Evolutionary conservation across 768 basidiomycete species (phyloP), one percentile per base, ranked within the genome.

Genomic region (Rhodotorula toruloides): DNA sequence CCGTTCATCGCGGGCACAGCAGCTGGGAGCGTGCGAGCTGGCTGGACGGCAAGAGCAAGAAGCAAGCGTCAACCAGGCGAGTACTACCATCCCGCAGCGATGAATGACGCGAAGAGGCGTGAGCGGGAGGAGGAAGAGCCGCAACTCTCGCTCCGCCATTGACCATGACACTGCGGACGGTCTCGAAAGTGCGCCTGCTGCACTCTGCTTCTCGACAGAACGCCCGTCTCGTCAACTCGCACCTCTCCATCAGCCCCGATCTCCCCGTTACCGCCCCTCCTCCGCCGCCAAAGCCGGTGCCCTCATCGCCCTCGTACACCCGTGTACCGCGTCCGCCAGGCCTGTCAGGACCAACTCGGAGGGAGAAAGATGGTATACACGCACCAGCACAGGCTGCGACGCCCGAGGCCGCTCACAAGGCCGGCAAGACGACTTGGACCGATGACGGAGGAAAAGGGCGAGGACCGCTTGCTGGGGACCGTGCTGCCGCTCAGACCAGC

Each of bases 151-250:
- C 29, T 31, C 47, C 29, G 13, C 10, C 32, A 52, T 22, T 22
- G 19, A n/a, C 34, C 34, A 54, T 54, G n/a, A 25, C 25, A 22
- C 2, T 7, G 16, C 53, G 27, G 25, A 17, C 21, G 4, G 11
- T 53, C 2, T 37, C 37, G 14, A 25, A n/a, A n/a, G n/a, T 9
- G 1, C 53, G 53, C 22, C 53, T 54, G 13, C 37, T 54, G n/a
- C 53, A 54, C 53, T 27, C 37, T 4, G 29, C 37, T 8, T 25
- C 36, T 4, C n/a, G 1, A 22, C 2, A 12, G 13, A 36, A 13
- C 16, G 53, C 53, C n/a, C 53, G 53, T 17, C 53, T 54, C 10
- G 25, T 54, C 53, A n/a, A 54, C 37, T n/a, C 36, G n/a, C 5
- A 13, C 14, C 14, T 39, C 53, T 54, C 53, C 8, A n/a, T 54